Percentiles rank a stretch among this genome's conserved stretches.
These are phyloP conservation scores for Pyrenochaeta sp. DNA, from an alignment of 2,329 filamentous ascomycete species.

Conservation along the genomic window DNA sequence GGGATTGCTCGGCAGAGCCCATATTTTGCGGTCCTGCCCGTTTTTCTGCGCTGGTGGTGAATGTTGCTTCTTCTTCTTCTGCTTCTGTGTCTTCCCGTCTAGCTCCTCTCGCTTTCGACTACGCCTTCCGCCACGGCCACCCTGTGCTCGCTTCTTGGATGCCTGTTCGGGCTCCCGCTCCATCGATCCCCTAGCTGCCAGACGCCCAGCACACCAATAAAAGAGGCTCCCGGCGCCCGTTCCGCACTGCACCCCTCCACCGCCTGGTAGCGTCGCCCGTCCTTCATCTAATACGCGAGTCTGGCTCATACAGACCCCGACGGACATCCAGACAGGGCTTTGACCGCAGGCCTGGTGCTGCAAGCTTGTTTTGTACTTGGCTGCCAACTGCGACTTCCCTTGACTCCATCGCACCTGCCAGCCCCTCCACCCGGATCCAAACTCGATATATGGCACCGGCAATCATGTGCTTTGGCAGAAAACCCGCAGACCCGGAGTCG, in stretches of 20 bases:
- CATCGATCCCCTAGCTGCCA: neutral
- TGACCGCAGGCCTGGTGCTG: slow-evolving; percentile 2
- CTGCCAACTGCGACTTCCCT: slow-evolving; percentile 11
- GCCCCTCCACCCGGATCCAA: neutral
- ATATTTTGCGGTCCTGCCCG: slow-evolving; percentile 13
- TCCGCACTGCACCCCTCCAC: slow-evolving; percentile 14
- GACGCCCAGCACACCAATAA: neutral
- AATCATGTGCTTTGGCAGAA: slow-evolving; percentile 63
- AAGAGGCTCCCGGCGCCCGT: slow-evolving; percentile 1
- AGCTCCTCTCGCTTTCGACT: neutral
- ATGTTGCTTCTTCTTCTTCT: too few relatives aligned
- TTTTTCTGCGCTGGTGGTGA: neutral
- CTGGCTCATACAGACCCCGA: neutral
- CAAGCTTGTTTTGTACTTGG: slow-evolving; percentile 6
- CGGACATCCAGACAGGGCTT: slow-evolving; percentile 1
- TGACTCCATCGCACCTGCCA: slow-evolving; percentile 9
- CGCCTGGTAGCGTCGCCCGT: slow-evolving; percentile 17
- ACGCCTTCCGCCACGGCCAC: neutral
- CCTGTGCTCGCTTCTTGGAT: slow-evolving; percentile 9
- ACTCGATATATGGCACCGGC: slow-evolving; percentile 44
- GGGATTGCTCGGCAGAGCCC: slow-evolving; percentile 15
- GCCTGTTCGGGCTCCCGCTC: slow-evolving; percentile 3
- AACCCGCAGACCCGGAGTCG: slow-evolving; percentile 57
- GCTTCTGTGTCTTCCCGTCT: too few relatives aligned
- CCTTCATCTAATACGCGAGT: slow-evolving; percentile 8